A percentile compares a stretch with the other conserved stretches of the same genome.
These are phyloP conservation scores for Mollisiaceae sp. DNA, from an alignment of 2,329 filamentous ascomycete species.

Conservation along the genomic window DNA sequence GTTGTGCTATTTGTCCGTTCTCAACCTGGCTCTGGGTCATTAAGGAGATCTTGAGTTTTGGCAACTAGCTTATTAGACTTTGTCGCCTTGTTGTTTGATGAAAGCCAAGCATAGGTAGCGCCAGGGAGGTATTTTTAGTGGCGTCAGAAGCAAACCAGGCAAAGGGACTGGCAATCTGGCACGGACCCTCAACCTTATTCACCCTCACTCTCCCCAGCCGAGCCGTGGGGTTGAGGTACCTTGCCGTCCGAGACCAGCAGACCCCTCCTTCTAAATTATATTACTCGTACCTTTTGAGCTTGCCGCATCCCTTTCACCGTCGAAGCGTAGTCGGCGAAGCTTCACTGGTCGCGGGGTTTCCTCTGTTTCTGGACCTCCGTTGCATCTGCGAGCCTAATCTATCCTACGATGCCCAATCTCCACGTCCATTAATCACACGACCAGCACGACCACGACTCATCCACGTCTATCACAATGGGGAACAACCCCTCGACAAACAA, in stretches of 20 bases:
- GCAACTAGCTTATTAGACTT: background rate
- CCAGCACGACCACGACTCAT: slow-evolving; percentile 24
- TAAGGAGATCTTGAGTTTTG: background rate
- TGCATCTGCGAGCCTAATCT: background rate
- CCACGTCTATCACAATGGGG: slow-evolving; percentile 45
- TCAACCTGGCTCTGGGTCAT: background rate
- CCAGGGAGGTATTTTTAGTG: no score
- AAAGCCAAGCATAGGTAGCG: background rate
- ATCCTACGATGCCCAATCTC: slow-evolving; percentile 3
- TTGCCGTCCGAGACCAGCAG: background rate
- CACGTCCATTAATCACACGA: slow-evolving; percentile 19
- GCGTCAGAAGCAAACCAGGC: background rate
- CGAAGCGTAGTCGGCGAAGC: background rate
- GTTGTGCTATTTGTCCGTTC: background rate
- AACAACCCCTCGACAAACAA: slow-evolving; percentile 50
- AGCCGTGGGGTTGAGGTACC: background rate
- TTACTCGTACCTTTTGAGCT: background rate
- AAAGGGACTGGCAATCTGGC: background rate
- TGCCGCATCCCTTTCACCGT: background rate
- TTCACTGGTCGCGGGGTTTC: background rate
- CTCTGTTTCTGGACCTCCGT: background rate
- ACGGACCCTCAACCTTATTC: background rate
- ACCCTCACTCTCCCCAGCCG: background rate
- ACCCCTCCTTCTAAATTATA: background rate
- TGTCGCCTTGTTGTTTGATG: background rate